A percentile compares a stretch with the other conserved stretches of the same genome.
These are phyloP conservation scores for Colletotrichum sp. DNA, from an alignment of 2,329 filamentous ascomycete genomes.

Conservation along the genomic window DNA sequence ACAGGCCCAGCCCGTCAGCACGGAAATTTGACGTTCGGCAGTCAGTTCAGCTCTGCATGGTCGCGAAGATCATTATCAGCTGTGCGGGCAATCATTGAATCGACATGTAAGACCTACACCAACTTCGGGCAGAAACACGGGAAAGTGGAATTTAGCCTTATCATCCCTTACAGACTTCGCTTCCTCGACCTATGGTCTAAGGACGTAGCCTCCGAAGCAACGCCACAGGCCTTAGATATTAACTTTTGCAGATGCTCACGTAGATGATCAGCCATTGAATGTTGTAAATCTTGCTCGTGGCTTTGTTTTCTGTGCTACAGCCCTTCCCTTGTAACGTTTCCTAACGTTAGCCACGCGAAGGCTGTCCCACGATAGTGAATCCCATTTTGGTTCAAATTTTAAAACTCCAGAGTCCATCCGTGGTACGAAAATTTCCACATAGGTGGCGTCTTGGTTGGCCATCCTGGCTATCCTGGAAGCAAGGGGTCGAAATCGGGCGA, in stretches of 20 bases:
- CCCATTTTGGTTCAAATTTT: neutral
- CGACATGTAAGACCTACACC: neutral
- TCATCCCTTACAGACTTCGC: neutral
- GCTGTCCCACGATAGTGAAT: neutral
- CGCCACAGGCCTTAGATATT: neutral
- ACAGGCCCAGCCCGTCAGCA: neutral
- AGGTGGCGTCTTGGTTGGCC: neutral
- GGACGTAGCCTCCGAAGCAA: neutral
- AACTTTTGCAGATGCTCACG: rapidly evolving
- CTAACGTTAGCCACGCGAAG: neutral
- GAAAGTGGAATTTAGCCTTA: neutral
- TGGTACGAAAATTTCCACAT: neutral
- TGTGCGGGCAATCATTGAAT: neutral
- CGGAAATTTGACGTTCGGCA: neutral
- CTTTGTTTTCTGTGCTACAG: neutral
- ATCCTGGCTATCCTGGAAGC: neutral
- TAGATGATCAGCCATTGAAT: neutral
- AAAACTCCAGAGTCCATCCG: neutral
- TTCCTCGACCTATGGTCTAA: neutral
- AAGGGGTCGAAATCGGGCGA: neutral
- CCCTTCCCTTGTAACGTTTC: neutral
- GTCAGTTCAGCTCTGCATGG: neutral
- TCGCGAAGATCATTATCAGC: neutral
- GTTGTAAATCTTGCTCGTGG: neutral
- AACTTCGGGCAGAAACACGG: neutral